Base-by-base conservation (phyloP, 2,329 filamentous ascomycete species). In the Akanthomyces dipterigenus region DNA sequence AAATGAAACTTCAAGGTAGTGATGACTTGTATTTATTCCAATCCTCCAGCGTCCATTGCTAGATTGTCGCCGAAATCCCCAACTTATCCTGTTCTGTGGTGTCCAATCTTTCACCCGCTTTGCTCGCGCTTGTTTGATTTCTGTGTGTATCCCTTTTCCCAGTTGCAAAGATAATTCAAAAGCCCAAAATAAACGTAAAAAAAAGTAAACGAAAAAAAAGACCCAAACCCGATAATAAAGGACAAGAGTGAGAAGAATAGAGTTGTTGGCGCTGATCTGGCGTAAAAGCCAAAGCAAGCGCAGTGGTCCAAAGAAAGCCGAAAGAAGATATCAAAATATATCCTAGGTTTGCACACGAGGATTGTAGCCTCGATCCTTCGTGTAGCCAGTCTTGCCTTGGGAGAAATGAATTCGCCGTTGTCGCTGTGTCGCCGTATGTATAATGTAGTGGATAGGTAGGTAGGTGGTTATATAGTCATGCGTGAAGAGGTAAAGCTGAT, bases 401-500 rank as follows among this genome's bases (percentile, higher is more conserved):
- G 40, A 34, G 11, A 40, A 18, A 36, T n/a, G n/a, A 46, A 57
- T 36, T 36, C 28, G 54, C 28, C 42, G 22, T 40, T 28, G 34
- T 49, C 18, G 55, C 55, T 48, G 16, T 57, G 28, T 58, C 45
- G 55, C 55, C 45, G 45, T 58, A 26, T 31, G 51, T 42, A 55
- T 55, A 26, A 55, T 55, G 53, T 24, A 28, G 51, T 55, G 24
- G 31, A n/a, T 53, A 22, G 24, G 49, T 28, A 22, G 22, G 20
- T 38, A 20, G 20, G 3, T 16, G 14, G 14, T 50, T 58, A 58
- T 38, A 58, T 58, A 28, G 55, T 58, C 55, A 58, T 58, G 45
- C 34, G 55, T 28, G 55, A 58, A 50, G 43, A 58, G 45, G 55
- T 50, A 58, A 58, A 58, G 45, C 55, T 36, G 43, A 58, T 58